Evolutionary conservation across 2,329 filamentous ascomycete genomes (phyloP).

Genomic region (Trichoderma sp.): DNA sequence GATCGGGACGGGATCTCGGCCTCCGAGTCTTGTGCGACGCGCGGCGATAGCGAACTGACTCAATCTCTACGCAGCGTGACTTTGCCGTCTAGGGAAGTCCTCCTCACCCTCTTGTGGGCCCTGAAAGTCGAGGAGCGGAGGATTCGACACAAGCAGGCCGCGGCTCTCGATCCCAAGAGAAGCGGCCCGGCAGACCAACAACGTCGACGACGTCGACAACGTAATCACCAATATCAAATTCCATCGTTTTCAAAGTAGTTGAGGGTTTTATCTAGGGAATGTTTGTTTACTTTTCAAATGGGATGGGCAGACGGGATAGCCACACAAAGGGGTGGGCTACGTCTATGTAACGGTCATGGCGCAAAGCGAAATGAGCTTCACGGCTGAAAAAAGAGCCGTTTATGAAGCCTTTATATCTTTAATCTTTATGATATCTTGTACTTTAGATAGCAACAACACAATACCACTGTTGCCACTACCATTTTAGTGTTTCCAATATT

Average conservation of each 20-base stretch:
- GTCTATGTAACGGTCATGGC: not conserved
- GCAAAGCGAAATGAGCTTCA: not conserved
- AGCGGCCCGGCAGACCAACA: conserved; percentile 27
- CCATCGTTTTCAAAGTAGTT: conserved; percentile 29
- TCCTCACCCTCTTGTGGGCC: conserved; percentile 51
- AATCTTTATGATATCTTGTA: not conserved
- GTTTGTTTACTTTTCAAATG: conserved; percentile 19
- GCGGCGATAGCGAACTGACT: conserved; percentile 40
- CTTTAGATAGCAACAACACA: not conserved
- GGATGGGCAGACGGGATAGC: not conserved
- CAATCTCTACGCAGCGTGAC: conserved; percentile 40
- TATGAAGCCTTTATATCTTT: not conserved
- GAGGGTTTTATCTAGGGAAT: conserved; percentile 25
- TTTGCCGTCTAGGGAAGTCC: conserved; percentile 50
- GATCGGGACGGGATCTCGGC: conserved; percentile 45
- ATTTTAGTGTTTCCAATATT: not conserved
- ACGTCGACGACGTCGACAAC: not conserved
- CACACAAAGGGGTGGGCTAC: not conserved
- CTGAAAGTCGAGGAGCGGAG: conserved; percentile 46
- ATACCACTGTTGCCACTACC: not conserved
- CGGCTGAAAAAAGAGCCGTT: not conserved
- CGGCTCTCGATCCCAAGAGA: conserved; percentile 30
- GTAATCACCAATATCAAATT: conserved; percentile 28
- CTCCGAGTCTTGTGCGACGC: conserved; percentile 39
- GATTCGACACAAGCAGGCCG: conserved; percentile 30